Conservation (phyloP, 1,139 yeast genomes). For the Candida sanyaensis region DNA sequence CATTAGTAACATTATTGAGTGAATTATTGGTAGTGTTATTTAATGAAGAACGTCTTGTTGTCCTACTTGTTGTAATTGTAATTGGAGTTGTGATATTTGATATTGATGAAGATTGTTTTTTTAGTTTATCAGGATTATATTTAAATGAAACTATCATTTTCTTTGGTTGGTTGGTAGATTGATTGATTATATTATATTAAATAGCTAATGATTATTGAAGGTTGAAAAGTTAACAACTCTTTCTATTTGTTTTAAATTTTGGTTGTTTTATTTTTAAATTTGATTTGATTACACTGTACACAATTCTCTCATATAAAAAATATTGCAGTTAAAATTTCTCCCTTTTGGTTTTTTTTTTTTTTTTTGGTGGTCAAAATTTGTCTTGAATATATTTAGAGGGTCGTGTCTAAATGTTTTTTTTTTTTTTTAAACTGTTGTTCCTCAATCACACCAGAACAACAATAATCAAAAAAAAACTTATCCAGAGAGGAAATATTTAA, state of each 20-base stretch:
- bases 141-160: constrained; percentile 15
- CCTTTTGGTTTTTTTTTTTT: no score
- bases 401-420: no score
- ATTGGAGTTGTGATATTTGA: background rate
- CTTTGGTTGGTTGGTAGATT: background rate
- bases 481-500: no score
- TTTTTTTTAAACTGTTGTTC: no score
- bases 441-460: background rate
- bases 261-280: background rate
- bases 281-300: no score
- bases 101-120: background rate
- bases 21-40: background rate
- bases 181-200: no score
- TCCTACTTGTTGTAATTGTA: constrained; percentile 1
- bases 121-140: constrained; percentile 15
- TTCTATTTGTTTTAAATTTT: background rate
- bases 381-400: no score
- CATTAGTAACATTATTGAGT: background rate
- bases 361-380: no score
- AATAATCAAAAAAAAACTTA: no score
- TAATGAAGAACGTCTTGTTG: constrained; percentile 2
- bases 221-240: background rate
- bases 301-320: background rate
- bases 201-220: no score
- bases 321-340: constrained; percentile 4